Base-by-base conservation (phyloP, 2,329 filamentous ascomycete species). In the Westerdykella ornata region DNA sequence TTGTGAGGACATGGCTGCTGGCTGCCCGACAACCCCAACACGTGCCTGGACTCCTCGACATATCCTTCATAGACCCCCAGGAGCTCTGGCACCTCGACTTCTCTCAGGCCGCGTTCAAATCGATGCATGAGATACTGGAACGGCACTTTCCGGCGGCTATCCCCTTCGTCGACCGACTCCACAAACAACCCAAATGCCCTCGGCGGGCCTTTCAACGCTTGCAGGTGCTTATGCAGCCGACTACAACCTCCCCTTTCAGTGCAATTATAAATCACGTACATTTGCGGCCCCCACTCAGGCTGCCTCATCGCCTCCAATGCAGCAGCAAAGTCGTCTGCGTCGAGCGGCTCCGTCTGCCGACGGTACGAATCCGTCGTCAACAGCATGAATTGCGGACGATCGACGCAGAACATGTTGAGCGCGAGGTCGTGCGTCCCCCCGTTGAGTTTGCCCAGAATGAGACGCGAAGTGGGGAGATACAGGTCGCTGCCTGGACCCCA, bases 151-250 rank as follows among this genome's bases (percentile, higher is more conserved):
- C 40, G 36, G 12, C 22, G 22, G 12, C 22, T 26, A 5, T 49
- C 44, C 7, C 41, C 15, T 12, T 42, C 38, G n/a, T 54, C 51
- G 0, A 57, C 54, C 50, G 59, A 56, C 18, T 49, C 22, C 39
- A 39, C 40, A 45, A 67, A 61, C 9, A 48, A 20, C 3, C 60
- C 43, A 37, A 57, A 52, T 2, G 55, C 54, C 37, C 50, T 55
- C 0, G 68, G 68, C 5, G 58, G 57, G 1, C 60, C 60, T 4
- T 39, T 41, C 12, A 72, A 51, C 1, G 68, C 48, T 46, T 76
- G 73, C 44, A 75, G 44, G 55, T 75, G 72, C 53, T 76, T 76
- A 46, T 76, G 73, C 37, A 68, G 51, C 8, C 72, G 52, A 39
- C 70, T 73, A 39, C 70, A 72, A 1, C 72, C 72, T 5, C 67